Base-by-base conservation (phyloP, 257 asterid species). In the Nicotiana noctiflora region DNA sequence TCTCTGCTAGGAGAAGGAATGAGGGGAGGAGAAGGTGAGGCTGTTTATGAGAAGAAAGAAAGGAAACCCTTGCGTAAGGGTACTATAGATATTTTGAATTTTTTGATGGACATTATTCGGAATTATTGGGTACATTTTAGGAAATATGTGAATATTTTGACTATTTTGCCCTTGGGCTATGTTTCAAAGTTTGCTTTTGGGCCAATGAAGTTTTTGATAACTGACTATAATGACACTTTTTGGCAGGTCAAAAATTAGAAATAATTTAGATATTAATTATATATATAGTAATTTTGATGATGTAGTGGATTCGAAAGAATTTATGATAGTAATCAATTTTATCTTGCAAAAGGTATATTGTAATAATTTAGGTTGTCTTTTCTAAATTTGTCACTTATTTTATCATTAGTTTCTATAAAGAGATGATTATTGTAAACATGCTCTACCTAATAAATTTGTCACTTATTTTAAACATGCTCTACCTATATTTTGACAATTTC, bases 1-100 rank as follows among this genome's bases (percentile, higher is more conserved):
- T 88, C 92, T 89, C 93, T 83, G 62, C 66, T 57, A 79, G 84
- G 85, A 75, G 67, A 75, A 68, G 82, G 84, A 83, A 72, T 72
- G 82, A 79, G 34, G 64, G 56, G 72, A 37, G 78, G 18, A 34
- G 21, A 15, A 19, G 10, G 60, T 3, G 68, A 44, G 49, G 18
- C 62, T 17, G 46, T 62, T 55, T 34, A 76, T 40, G 27, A 72
- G 62, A 32, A 27, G 67, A 51, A 6, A 8, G 56, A 15, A 72
- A 32, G 63, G 77, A 82, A 86, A 80, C 87, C 84, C 77, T 84
- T 67, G 27, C 8, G 2, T 19, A 3, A 40, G 53, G 51, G 34
- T 64, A 7, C 10, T 29, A 4, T 62, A 15, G 27, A 40, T 72
- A 8, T 46, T 23, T 57, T 5, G 0, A 1, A 1, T 15, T 46